Base-by-base conservation (phyloP, 306 rosid species). In the Cicer arietinum region DNA sequence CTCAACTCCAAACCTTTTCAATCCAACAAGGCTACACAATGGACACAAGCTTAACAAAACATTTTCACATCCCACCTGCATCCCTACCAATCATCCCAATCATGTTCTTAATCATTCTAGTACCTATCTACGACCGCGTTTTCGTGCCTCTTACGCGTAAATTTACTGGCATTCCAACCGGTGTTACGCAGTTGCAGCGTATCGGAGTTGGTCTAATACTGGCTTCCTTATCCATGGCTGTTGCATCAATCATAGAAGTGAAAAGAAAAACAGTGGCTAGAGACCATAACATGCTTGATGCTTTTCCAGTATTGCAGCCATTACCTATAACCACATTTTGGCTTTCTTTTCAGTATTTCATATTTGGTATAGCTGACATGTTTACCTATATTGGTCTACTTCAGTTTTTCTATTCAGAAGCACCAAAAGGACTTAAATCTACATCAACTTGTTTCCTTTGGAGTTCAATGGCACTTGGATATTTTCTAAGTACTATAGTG, bases 1-100 rank as follows among this genome's bases (percentile, higher is more conserved):
- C 98, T 44, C 98, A 94, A 53, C 95, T 94, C 9, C 98, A 90
- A 84, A 94, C 98, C 20, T 91, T 94, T 83, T 94, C 97, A 62
- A 86, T 94, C 88, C 82, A 79, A 66, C 98, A 94, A 82, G 91
- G 90, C 50, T 63, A 70, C 46, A 85, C 96, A 25, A 94, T 90
- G 98, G 92, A 94, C 89, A 86, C 80, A 7, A 88, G 76, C n/a
- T 2, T 94, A 73, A 73, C 86, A 17, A 80, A 85, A 10, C 70
- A 86, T n/a, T 90, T 94, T 30, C 1, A 85, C 41, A 89, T 94
- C 74, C 97, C 98, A 40, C 91, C 98, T 0, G 93, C 97, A 17
- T 94, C 98, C 12, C 93, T 94, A 71, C 86, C 92, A 60, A 88
- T 94, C 79, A 84, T 94, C 75, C 98, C 98, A n/a, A 5, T 90